Conservation (phyloP, 345 rosid genomes). For the Eucalyptus sp. region DNA sequence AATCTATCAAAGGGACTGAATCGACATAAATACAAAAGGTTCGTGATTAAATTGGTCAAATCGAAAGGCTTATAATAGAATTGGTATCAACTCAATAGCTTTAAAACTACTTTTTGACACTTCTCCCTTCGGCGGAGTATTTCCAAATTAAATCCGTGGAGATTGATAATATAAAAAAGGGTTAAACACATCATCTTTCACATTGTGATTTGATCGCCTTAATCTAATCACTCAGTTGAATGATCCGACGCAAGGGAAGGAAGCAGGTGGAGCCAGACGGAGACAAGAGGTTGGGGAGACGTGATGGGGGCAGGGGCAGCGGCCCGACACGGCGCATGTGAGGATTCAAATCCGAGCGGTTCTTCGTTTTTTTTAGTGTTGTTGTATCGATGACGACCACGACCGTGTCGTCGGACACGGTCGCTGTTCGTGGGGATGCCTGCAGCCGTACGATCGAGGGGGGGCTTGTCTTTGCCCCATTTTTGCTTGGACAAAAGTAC, state of each 20-base stretch:
- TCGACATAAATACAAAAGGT: fast-evolving
- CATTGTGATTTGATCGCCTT: fast-evolving
- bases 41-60: too few relatives aligned
- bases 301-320: not conserved
- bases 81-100: fast-evolving
- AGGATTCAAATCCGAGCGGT: not conserved
- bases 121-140: fast-evolving
- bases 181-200: not conserved
- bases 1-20: fast-evolving
- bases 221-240: not conserved
- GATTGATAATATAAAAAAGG: not conserved
- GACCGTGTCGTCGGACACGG: not conserved
- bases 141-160: not conserved
- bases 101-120: too few relatives aligned
- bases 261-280: not conserved
- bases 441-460: not conserved
- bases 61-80: fast-evolving
- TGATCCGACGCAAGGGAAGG: not conserved
- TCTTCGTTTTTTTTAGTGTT: not conserved
- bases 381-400: not conserved
- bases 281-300: not conserved
- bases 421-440: not conserved
- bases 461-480: not conserved
- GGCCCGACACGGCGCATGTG: not conserved
- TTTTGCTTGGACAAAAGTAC: not conserved